These are phyloP conservation scores for Eutrema salsugineum DNA, from an alignment of 441 rosid species.

Conservation along the genomic window DNA sequence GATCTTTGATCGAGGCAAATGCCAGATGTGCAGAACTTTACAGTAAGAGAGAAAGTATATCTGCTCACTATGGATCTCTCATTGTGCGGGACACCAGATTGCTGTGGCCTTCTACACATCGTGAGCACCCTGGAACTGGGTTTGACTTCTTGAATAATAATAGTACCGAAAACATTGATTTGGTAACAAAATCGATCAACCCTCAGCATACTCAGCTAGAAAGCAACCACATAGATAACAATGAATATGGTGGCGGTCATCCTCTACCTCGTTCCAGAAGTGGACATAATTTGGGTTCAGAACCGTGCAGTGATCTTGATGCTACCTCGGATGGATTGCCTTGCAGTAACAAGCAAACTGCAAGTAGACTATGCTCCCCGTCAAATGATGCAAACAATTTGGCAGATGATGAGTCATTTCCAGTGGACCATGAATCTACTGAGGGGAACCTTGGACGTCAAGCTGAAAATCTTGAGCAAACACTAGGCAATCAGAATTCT, in stretches of 20 bases:
- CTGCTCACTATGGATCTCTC: slow-evolving; percentile 66
- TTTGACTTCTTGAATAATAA: slow-evolving; percentile 38
- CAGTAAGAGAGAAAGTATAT: slow-evolving; percentile 71
- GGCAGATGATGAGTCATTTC: slow-evolving; percentile 60
- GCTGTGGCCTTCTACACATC: slow-evolving; percentile 49
- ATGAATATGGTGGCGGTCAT: slow-evolving; percentile 19
- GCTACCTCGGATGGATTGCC: slow-evolving; percentile 79
- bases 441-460: slow-evolving; percentile 38
- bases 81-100: slow-evolving; percentile 57
- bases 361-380: slow-evolving; percentile 51
- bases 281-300: slow-evolving; percentile 68
- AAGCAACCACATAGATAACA: slow-evolving; percentile 15
- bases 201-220: slow-evolving; percentile 35
- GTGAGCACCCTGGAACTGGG: slow-evolving; percentile 40
- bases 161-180: slow-evolving; percentile 39
- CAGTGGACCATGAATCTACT: slow-evolving; percentile 42
- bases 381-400: slow-evolving; percentile 51
- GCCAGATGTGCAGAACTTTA: slow-evolving; percentile 73
- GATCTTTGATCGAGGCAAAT: slow-evolving; percentile 88
- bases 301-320: slow-evolving; percentile 87
- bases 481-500: slow-evolving; percentile 47
- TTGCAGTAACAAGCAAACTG: slow-evolving; percentile 43
- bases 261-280: slow-evolving; percentile 39
- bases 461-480: slow-evolving; percentile 33
- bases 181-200: slow-evolving; percentile 42